A percentile compares a stretch with the other conserved stretches of the same genome.
These are phyloP conservation scores for Stygiomarasmius scandens DNA, from an alignment of 1,284 basidiomycete species.

Conservation along the genomic window DNA sequence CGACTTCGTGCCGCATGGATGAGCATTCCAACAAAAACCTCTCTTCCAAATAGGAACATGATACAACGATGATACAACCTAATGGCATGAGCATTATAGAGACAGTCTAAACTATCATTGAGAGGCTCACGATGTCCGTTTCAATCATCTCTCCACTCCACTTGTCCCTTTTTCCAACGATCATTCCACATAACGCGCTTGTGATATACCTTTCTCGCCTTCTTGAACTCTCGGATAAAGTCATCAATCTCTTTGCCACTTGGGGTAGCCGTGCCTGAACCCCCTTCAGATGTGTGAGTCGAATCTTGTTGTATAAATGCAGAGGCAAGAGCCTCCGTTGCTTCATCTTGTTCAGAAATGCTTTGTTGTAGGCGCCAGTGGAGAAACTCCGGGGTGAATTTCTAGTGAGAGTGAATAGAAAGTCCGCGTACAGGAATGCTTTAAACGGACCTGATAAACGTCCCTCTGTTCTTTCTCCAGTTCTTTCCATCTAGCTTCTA, in stretches of 20 bases:
- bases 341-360: constrained; percentile 85
- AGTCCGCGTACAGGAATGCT: constrained; percentile 1
- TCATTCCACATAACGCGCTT: constrained; percentile 89
- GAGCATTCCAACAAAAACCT: neutral
- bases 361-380: constrained; percentile 85
- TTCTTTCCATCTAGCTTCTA: constrained; percentile 83
- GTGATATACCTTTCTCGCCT: constrained; percentile 84
- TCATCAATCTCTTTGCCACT: constrained; percentile 74
- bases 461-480: constrained; percentile 85
- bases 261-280: constrained; percentile 32
- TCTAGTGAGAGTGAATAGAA: constrained; percentile 51
- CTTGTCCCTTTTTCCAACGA: constrained; percentile 82
- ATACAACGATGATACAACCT: neutral
- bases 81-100: neutral
- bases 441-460: constrained; percentile 74
- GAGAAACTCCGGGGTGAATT: constrained; percentile 83
- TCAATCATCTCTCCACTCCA: constrained; percentile 75
- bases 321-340: constrained; percentile 80
- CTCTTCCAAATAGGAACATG: neutral
- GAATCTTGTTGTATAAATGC: constrained; percentile 68
- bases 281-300: constrained; percentile 20
- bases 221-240: constrained; percentile 87
- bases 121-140: neutral
- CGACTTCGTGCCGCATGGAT: neutral
- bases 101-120: neutral